A percentile compares a stretch with the other conserved stretches of the same genome.
Conservation (phyloP, 225 moss, liverwort and hornwort genomes). For the Straminergon stramineum region DNA sequence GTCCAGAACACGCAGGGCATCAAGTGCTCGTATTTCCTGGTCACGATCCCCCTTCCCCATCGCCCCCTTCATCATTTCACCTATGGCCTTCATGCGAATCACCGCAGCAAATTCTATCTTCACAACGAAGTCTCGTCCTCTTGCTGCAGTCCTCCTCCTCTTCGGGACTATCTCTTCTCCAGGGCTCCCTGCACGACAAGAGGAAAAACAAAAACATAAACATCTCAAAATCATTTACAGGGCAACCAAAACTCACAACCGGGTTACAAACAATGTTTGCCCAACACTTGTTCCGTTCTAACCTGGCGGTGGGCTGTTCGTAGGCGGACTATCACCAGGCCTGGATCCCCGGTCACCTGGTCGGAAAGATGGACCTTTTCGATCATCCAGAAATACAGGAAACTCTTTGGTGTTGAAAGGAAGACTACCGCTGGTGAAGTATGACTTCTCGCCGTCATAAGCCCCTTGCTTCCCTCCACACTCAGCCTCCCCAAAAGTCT, state of each 20-base stretch:
- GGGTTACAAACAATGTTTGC: neutral
- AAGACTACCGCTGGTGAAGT: constrained; percentile 69
- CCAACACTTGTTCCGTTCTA: neutral
- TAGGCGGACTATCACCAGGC: constrained; percentile 33
- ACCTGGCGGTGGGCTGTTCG: constrained; percentile 26
- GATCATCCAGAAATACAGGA: constrained; percentile 63
- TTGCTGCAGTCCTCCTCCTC: constrained; percentile 33
- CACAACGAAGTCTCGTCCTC: constrained; percentile 65
- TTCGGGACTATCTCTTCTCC: constrained; percentile 25
- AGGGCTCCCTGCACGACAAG: constrained; percentile 11
- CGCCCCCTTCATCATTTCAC: constrained; percentile 43
- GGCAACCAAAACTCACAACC: neutral
- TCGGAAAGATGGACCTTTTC: constrained; percentile 41
- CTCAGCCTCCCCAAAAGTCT: constrained; percentile 47
- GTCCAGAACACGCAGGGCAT: constrained; percentile 83
- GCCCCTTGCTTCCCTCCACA: constrained; percentile 71
- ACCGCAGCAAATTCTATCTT: constrained; percentile 58
- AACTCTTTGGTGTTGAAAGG: constrained; percentile 55
- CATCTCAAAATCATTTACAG: neutral
- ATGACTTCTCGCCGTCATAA: constrained; percentile 87
- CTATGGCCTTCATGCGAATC: constrained; percentile 69
- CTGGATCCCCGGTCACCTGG: constrained; percentile 25
- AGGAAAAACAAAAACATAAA: neutral
- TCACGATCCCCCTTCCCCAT: constrained; percentile 25
- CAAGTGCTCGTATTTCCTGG: constrained; percentile 41